Evolutionary conservation across 2,329 filamentous ascomycete species (phyloP).

Genomic region (Ceratocystiopsis sp.): DNA sequence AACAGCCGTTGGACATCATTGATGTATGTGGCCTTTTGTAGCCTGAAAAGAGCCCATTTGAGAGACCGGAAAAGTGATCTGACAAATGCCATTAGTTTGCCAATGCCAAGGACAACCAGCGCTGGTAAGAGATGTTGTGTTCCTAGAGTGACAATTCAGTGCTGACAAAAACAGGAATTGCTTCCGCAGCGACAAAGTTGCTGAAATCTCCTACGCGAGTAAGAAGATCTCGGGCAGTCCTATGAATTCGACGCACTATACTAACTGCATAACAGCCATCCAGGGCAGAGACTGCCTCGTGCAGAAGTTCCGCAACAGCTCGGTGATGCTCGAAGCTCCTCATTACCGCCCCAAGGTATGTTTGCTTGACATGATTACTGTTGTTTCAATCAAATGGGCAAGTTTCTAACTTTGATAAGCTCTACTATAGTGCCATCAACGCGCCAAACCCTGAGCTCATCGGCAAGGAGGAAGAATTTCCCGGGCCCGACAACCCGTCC

Average conservation of each 20-base stretch:
- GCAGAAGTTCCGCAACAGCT: conserved; percentile 92
- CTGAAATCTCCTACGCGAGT: conserved; percentile 93
- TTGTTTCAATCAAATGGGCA: neutral
- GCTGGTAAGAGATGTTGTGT: conserved; percentile 33
- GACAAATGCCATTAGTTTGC: conserved; percentile 41
- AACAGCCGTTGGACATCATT: conserved; percentile 54
- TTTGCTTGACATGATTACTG: too few relatives aligned
- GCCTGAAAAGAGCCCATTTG: neutral
- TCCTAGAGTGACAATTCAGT: neutral
- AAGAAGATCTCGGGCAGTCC: conserved; percentile 18
- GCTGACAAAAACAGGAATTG: conserved; percentile 41
- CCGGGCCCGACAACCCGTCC: conserved; percentile 62
- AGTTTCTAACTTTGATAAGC: conserved; percentile 17
- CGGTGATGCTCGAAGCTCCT: conserved; percentile 75
- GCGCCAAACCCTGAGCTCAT: conserved; percentile 32
- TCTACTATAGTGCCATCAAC: conserved; percentile 36
- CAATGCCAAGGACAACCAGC: conserved; percentile 49
- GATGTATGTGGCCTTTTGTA: conserved; percentile 29
- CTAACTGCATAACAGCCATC: conserved; percentile 42
- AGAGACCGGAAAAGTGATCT: neutral
- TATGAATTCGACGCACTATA: neutral
- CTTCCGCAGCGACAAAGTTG: conserved; percentile 69
- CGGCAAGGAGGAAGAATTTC: conserved; percentile 61
- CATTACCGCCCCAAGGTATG: conserved; percentile 69
- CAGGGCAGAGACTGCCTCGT: conserved; percentile 84